Evolutionary conservation across 805 yeast species (phyloP).

Genomic region (Sugiyamaella chiloensis): DNA sequence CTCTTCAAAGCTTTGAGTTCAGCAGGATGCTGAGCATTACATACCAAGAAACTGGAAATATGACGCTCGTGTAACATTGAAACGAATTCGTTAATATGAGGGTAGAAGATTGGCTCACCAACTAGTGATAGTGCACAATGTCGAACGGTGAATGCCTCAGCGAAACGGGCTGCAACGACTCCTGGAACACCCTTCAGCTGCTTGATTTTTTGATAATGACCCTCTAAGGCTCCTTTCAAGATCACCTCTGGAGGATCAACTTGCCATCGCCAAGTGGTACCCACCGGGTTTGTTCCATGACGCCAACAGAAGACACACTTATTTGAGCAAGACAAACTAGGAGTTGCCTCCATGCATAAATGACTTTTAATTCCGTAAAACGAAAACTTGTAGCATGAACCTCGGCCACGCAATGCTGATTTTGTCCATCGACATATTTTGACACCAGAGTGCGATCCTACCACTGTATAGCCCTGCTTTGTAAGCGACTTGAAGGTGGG

Average conservation of each 20-base stretch:
- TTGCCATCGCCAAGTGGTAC: constrained; percentile 96
- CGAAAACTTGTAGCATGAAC: constrained; percentile 90
- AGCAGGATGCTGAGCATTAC: constrained; percentile 95
- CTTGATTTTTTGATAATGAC: constrained; percentile 88
- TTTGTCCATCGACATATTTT: constrained; percentile 96
- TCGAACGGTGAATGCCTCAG: constrained; percentile 82
- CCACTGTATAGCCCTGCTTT: constrained; percentile 89
- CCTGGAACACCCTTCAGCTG: constrained; percentile 97
- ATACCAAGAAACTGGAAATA: constrained; percentile 84
- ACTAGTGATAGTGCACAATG: constrained; percentile 92
- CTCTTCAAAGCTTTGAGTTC: constrained; percentile 63
- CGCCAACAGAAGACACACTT: constrained; percentile 98
- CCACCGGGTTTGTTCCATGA: constrained; percentile 96
- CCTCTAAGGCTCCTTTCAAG: constrained; percentile 78
- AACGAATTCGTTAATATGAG: constrained; percentile 82
- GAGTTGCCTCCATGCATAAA: constrained; percentile 94
- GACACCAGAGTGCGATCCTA: constrained; percentile 93
- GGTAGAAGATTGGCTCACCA: constrained; percentile 94
- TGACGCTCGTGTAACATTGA: constrained; percentile 73
- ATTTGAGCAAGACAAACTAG: constrained; percentile 88
- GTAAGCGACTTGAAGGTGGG: constrained; percentile 87
- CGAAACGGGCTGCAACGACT: constrained; percentile 81
- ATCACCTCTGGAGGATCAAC: constrained; percentile 85
- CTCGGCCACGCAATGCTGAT: constrained; percentile 88
- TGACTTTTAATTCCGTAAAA: constrained; percentile 88